phyloP scores from a whole-genome alignment of 2,329 filamentous ascomycete genomes.

The Aspergillus uvarum region DNA sequence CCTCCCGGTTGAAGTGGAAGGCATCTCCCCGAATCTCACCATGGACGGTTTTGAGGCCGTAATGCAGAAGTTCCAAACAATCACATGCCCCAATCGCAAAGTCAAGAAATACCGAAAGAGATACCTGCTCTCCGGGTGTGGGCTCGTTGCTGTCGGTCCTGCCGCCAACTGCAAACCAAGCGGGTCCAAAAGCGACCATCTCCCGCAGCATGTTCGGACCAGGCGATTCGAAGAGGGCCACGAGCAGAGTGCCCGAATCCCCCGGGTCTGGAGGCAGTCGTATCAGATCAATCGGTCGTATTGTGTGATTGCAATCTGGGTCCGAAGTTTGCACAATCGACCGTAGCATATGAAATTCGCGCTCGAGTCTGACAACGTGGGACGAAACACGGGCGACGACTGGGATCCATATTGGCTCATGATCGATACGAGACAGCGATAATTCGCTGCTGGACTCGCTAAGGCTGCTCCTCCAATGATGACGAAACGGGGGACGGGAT shows the following conservation, averaged over 20 bases:
- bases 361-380: conserved; percentile 78
- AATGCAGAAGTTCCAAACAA: conserved; percentile 87
- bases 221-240: conserved; percentile 77
- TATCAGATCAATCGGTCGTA: conserved; percentile 76
- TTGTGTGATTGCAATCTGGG: conserved; percentile 71
- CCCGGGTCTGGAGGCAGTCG: conserved; percentile 66
- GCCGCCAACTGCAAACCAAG: conserved; percentile 62
- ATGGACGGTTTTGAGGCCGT: conserved; percentile 80
- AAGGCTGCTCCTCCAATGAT: conserved; percentile 53
- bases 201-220: conserved; percentile 71
- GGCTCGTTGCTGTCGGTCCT: conserved; percentile 49
- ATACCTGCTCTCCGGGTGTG: conserved; percentile 60
- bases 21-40: conserved; percentile 88
- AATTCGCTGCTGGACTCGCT: conserved; percentile 51
- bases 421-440: conserved; percentile 41
- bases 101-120: conserved; percentile 75
- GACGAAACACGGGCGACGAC: conserved; percentile 81
- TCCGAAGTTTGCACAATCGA: conserved; percentile 69
- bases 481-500: conserved; percentile 39
- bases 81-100: conserved; percentile 87
- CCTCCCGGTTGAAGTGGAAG: conserved; percentile 78
- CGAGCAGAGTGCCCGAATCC: conserved; percentile 70
- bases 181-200: conserved; percentile 74
- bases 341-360: conserved; percentile 81
- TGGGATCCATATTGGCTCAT: conserved; percentile 52